Percentiles rank a stretch among this genome's conserved stretches.
These are phyloP conservation scores for Canna indica DNA, from an alignment of 176 grass and related monocot genomes.

Conservation along the genomic window DNA sequence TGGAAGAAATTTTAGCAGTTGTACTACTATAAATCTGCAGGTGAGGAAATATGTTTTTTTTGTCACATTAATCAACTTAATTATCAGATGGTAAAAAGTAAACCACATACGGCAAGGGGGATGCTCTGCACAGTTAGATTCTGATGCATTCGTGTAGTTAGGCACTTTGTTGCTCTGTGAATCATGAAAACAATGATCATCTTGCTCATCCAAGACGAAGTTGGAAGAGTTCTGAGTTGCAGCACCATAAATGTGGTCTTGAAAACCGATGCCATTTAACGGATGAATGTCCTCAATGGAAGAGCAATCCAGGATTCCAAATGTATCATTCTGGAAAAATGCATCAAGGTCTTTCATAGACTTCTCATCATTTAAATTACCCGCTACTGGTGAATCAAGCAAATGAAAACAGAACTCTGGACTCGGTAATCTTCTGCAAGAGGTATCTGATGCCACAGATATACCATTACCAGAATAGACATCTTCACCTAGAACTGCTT, in stretches of 20 bases:
- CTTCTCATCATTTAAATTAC: not conserved
- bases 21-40: no score
- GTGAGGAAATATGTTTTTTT: no score
- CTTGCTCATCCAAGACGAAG: not conserved
- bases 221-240: not conserved
- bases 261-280: not conserved
- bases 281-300: not conserved
- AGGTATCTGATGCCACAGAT: not conserved
- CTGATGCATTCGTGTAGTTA: no score
- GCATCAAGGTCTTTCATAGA: not conserved
- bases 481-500: not conserved
- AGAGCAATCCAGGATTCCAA: not conserved
- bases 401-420: not conserved
- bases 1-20: no score
- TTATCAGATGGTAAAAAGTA: not conserved
- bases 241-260: conserved; percentile 12
- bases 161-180: no score
- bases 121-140: conserved; percentile 39
- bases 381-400: not conserved
- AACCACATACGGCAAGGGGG: conserved; percentile 21
- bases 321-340: not conserved
- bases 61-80: conserved; percentile 5
- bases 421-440: not conserved
- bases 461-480: not conserved
- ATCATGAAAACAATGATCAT: conserved; percentile 23